A percentile compares a stretch with the other conserved stretches of the same genome.
These are phyloP conservation scores for Spiromastix sp. DNA, from an alignment of 2,329 filamentous ascomycete genomes.

Conservation along the genomic window DNA sequence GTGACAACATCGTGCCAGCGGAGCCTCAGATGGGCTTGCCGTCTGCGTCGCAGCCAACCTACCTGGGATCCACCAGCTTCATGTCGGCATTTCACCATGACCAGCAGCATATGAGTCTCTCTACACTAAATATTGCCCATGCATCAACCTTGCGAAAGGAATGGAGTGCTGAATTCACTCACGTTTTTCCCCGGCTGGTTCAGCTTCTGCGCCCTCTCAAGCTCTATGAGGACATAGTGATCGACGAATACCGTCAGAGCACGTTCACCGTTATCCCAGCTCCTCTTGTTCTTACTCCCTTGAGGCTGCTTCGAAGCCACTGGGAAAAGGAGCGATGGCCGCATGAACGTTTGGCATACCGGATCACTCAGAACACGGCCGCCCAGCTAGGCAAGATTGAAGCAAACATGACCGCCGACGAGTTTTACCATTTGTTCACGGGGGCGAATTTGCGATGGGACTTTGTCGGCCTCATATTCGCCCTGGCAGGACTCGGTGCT, in stretches of 20 bases:
- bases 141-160: slow-evolving; percentile 6
- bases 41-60: slow-evolving; percentile 13
- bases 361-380: slow-evolving; percentile 20
- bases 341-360: slow-evolving; percentile 9
- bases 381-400: slow-evolving; percentile 15
- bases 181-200: slow-evolving; percentile 16
- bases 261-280: slow-evolving; percentile 26
- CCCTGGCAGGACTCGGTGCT: slow-evolving; percentile 11
- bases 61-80: slow-evolving; percentile 27
- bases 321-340: slow-evolving; percentile 9
- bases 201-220: slow-evolving; percentile 13
- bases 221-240: slow-evolving; percentile 12
- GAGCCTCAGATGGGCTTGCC: slow-evolving; percentile 2
- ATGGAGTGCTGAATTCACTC: slow-evolving; percentile 7
- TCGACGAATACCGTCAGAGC: slow-evolving; percentile 16
- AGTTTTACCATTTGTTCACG: slow-evolving; percentile 27
- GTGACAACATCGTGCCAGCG: too few relatives aligned
- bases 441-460: slow-evolving; percentile 16
- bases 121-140: slow-evolving; percentile 8
- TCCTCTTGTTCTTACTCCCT: slow-evolving; percentile 23
- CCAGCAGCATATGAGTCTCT: slow-evolving; percentile 13
- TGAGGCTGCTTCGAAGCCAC: slow-evolving; percentile 15
- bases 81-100: slow-evolving; percentile 18
- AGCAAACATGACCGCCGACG: slow-evolving; percentile 16
- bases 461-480: slow-evolving; percentile 16